Conservation (phyloP, 1,139 yeast species). For the Ogataea hybrid region DNA sequence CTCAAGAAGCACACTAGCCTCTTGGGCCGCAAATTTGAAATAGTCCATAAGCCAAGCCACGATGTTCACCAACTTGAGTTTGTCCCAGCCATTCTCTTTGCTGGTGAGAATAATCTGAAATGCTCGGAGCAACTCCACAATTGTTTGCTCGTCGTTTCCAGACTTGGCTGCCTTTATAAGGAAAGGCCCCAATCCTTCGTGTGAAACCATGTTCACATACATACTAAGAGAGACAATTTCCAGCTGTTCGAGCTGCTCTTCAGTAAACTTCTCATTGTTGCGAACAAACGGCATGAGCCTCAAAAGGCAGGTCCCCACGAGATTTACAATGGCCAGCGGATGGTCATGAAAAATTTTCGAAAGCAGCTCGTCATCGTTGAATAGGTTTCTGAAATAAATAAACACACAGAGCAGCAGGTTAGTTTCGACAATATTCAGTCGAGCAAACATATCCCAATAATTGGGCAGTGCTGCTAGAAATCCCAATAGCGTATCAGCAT, state of each 20-base stretch:
- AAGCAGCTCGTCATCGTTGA: slow-evolving; percentile 10
- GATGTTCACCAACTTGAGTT: slow-evolving; percentile 47
- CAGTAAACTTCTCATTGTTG: not conserved
- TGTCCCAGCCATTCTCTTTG: slow-evolving; percentile 48
- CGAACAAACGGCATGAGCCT: not conserved
- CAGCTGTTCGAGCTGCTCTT: slow-evolving; percentile 5
- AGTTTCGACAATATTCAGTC: not conserved
- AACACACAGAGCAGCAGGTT: slow-evolving; percentile 13
- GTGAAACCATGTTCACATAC: slow-evolving; percentile 28
- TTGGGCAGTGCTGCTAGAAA: slow-evolving; percentile 3
- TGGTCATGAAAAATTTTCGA: slow-evolving; percentile 5
- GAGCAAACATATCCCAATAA: not conserved
- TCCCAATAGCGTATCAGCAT: slow-evolving; percentile 6
- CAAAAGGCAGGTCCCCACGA: slow-evolving; percentile 2
- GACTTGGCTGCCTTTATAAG: slow-evolving; percentile 26
- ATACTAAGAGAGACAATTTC: slow-evolving; percentile 20
- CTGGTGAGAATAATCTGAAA: slow-evolving; percentile 47
- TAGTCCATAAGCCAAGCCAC: slow-evolving; percentile 54
- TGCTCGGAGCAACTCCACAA: slow-evolving; percentile 30
- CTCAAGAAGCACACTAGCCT: slow-evolving; percentile 18
- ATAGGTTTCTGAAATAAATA: slow-evolving; percentile 17
- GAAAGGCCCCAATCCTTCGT: slow-evolving; percentile 38
- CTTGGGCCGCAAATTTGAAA: slow-evolving; percentile 30
- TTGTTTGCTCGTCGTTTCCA: slow-evolving; percentile 21
- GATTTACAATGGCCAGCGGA: slow-evolving; percentile 5